Base-by-base conservation (phyloP, 306 rosid genomes). In the Notholithocarpus densiflorus region DNA sequence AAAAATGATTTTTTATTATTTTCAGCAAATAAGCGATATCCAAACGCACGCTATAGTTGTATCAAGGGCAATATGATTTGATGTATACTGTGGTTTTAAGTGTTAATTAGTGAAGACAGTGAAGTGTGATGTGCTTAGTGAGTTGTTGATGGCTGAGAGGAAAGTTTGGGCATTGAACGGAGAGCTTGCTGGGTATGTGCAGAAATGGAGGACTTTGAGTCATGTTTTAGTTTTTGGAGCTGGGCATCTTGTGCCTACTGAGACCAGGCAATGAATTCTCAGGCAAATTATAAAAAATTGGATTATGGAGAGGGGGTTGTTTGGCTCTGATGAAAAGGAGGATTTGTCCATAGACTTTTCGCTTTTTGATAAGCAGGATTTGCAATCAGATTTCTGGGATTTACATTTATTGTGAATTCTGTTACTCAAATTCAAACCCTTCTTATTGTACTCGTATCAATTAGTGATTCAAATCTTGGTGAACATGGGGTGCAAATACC, bases 161-260 rank as follows among this genome's bases (percentile, higher is more conserved):
- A 87, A 84, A 71, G 88, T 90, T 78, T 94, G 97, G 98, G 84
- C 75, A 77, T 89, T 92, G 26, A 79, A 82, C 15, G 89, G 87
- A 7, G 88, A 82, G 57, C 40, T 90, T 31, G 96, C 90, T 45
- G 97, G 98, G 29, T 92, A 92, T 87, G 98, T 92, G 14, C 96
- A 94, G 65, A 88, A 75, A 12, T 92, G 92, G 97, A 81, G 80
- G 82, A 88, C 77, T 26, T 87, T 94, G 12, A 90, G 89, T 20
- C 86, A 92, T 55, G 96, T 71, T 82, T 82, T 85, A 52, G 94
- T 94, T 82, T 88, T 84, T 18, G 92, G 97, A 0, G 96, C 83
- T 27, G 94, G 94, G 0, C 96, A 94, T 92, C 90, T 92, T 75
- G 75, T 92, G 57, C 93, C 98, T 10, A 6, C 81, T 5, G 97